Evolutionary conservation across 306 rosid genomes (phyloP).

Genomic region (Castanea sativa): DNA sequence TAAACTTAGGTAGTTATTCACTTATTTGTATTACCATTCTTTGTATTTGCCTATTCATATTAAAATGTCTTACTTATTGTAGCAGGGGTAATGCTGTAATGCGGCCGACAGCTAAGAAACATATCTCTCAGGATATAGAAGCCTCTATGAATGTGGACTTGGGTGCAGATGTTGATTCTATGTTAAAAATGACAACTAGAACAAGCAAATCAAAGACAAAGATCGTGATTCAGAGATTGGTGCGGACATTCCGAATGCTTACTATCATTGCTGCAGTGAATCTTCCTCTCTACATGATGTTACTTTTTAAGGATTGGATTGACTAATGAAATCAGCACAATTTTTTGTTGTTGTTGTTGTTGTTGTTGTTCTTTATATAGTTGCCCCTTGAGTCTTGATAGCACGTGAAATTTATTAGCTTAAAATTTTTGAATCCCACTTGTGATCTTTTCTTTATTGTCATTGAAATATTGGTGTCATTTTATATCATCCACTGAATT

Average conservation of each 20-base stretch:
- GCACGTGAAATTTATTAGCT: background rate
- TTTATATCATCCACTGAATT: background rate
- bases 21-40: too few relatives aligned
- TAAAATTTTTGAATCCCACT: background rate
- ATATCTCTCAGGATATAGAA: conserved; percentile 42
- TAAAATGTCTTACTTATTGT: conserved; percentile 6
- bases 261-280: conserved; percentile 69
- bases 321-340: conserved; percentile 38
- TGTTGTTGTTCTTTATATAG: background rate
- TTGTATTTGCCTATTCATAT: background rate
- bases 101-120: conserved; percentile 64
- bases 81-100: conserved; percentile 72
- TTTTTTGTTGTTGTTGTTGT: background rate
- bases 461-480: background rate
- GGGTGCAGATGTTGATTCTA: conserved; percentile 44
- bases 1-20: background rate
- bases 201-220: conserved; percentile 51
- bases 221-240: conserved; percentile 53
- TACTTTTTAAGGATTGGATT: conserved; percentile 86
- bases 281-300: conserved; percentile 75
- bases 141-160: conserved; percentile 44
- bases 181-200: conserved; percentile 41
- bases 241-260: conserved; percentile 51
- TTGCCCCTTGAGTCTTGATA: background rate
- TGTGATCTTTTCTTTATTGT: background rate